These are phyloP conservation scores for Strigomonas culicis DNA, from an alignment of 208 protist species.

Conservation along the genomic window DNA sequence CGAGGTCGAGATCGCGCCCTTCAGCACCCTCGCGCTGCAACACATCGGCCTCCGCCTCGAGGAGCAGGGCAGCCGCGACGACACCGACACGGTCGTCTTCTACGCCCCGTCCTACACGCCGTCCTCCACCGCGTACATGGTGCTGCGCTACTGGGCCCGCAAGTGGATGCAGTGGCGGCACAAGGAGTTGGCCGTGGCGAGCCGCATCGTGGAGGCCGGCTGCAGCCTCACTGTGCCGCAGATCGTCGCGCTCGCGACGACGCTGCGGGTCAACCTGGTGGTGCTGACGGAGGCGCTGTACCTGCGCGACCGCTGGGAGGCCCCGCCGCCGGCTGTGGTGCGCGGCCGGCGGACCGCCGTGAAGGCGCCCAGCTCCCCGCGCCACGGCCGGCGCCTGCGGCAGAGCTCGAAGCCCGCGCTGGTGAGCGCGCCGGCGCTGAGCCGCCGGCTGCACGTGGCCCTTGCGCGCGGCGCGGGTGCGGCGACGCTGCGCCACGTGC, in stretches of 20 bases:
- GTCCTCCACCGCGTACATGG: constrained; percentile 24
- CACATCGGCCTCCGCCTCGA: constrained; percentile 6
- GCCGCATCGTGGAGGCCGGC: constrained; percentile 23
- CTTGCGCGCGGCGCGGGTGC: background rate
- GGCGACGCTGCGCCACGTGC: background rate
- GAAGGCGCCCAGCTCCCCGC: background rate
- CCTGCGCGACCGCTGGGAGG: constrained; percentile 16
- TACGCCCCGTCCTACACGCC: background rate
- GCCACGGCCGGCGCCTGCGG: no score
- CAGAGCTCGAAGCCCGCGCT: background rate
- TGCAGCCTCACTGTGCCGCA: constrained; percentile 33
- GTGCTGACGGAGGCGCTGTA: constrained; percentile 46
- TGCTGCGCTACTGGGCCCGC: constrained; percentile 63
- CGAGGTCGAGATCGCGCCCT: constrained; percentile 17
- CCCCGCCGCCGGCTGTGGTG: no score
- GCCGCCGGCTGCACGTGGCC: background rate
- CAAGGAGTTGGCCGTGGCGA: background rate
- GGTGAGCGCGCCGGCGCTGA: background rate
- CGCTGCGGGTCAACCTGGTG: constrained; percentile 29
- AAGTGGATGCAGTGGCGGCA: constrained; percentile 9
- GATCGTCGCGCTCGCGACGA: constrained; percentile 34
- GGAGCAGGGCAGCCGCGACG: background rate
- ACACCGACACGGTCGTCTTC: background rate
- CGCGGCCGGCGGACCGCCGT: no score
- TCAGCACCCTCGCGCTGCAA: constrained; percentile 6